Conservation (phyloP, 805 yeast genomes). For the Kodamaea kaohsiungensis region DNA sequence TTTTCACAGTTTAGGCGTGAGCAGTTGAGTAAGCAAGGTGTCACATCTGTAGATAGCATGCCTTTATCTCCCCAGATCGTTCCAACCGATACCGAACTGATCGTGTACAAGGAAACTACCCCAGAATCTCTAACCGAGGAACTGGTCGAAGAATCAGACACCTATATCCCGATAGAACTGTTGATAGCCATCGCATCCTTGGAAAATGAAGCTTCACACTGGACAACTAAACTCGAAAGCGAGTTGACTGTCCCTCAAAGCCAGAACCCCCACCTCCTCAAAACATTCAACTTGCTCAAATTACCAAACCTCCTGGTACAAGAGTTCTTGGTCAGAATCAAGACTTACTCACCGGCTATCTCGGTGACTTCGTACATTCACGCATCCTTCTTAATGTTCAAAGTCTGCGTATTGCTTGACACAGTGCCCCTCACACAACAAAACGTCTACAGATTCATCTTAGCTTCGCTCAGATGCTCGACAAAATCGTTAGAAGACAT, state of each 20-base stretch:
- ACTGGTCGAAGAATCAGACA: not conserved
- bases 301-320: slow-evolving; percentile 37
- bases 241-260: slow-evolving; percentile 20
- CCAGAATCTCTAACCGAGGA: slow-evolving; percentile 17
- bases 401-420: slow-evolving; percentile 33
- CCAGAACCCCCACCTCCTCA: slow-evolving; percentile 32
- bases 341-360: slow-evolving; percentile 40
- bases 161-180: slow-evolving; percentile 22
- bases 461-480: slow-evolving; percentile 41
- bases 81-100: not conserved
- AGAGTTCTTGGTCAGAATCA: slow-evolving; percentile 37
- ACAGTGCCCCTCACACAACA: slow-evolving; percentile 33
- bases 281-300: slow-evolving; percentile 34
- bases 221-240: slow-evolving; percentile 18
- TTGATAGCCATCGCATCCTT: slow-evolving; percentile 18
- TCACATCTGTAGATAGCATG: slow-evolving; percentile 1
- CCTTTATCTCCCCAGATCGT: slow-evolving; percentile 5
- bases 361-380: slow-evolving; percentile 42
- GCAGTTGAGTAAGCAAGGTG: slow-evolving; percentile 23
- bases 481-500: slow-evolving; percentile 46
- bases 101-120: slow-evolving; percentile 17
- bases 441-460: slow-evolving; percentile 41
- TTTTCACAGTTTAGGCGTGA: slow-evolving; percentile 25
- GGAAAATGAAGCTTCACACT: slow-evolving; percentile 11
- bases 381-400: slow-evolving; percentile 39